phyloP scores from a whole-genome alignment of 306 rosid genomes.

The Trifolium subterraneum region DNA sequence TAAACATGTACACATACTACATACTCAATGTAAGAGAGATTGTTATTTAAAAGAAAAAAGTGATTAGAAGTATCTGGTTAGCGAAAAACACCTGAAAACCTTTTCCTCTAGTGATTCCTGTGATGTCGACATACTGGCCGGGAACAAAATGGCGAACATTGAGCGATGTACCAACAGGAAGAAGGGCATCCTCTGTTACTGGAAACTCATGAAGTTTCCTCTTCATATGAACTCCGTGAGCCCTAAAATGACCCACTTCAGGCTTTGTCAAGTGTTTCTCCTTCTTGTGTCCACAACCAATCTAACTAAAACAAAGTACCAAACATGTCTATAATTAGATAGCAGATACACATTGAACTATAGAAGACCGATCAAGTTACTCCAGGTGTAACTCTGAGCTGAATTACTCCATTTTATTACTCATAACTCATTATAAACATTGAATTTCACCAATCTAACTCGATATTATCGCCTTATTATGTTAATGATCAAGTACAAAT shows the following conservation, averaged over 20 bases:
- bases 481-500: not conserved
- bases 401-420: not conserved
- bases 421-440: not conserved
- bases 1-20: not conserved
- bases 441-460: no score
- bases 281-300: constrained; percentile 99
- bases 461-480: no score
- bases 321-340: constrained; percentile 45
- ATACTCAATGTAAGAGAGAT: not conserved
- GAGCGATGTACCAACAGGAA: constrained; percentile 81
- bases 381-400: not conserved
- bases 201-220: constrained; percentile 93
- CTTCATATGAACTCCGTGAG: constrained; percentile 92
- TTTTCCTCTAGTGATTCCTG: constrained; percentile 88
- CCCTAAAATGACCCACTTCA: constrained; percentile 97
- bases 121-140: constrained; percentile 86
- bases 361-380: not conserved
- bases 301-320: constrained; percentile 75
- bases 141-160: constrained; percentile 98
- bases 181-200: constrained; percentile 93
- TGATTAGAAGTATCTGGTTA: constrained; percentile 11
- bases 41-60: not conserved
- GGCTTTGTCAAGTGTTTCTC: constrained; percentile 89
- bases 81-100: constrained; percentile 83
- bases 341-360: constrained; percentile 29